Evolutionary conservation across 2,329 filamentous ascomycete species (phyloP).

Genomic region (Rhynchosporium graminicola): DNA sequence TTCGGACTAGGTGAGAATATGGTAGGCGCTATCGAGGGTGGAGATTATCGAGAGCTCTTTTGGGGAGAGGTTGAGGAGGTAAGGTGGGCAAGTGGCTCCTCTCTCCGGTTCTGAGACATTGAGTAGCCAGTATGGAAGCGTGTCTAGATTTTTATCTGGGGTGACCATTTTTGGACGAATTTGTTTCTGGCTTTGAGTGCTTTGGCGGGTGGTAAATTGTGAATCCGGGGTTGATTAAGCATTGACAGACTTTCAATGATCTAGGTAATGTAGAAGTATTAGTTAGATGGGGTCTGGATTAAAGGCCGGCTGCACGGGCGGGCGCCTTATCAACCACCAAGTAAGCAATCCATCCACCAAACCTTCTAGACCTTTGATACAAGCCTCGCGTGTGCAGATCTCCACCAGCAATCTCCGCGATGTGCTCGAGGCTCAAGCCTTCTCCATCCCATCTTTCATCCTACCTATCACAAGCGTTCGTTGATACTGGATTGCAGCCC

Average conservation of each 20-base stretch:
- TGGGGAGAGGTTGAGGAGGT: conserved; percentile 58
- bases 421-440: not conserved
- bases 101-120: conserved; percentile 68
- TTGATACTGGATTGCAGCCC: not conserved
- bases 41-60: conserved; percentile 73
- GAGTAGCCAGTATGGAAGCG: conserved; percentile 74
- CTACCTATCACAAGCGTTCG: not conserved
- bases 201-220: not conserved
- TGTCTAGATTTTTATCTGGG: conserved; percentile 23
- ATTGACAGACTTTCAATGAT: not conserved
- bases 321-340: no score
- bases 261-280: not conserved
- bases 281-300: not conserved
- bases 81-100: conserved; percentile 69
- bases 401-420: not conserved
- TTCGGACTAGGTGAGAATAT: conserved; percentile 65
- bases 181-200: not conserved
- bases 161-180: conserved; percentile 31
- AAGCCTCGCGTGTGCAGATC: not conserved
- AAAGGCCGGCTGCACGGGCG: no score
- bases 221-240: not conserved
- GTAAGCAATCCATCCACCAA: not conserved
- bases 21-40: conserved; percentile 68
- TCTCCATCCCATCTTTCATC: conserved; percentile 10
- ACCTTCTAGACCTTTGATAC: not conserved